These are phyloP conservation scores for Aspergillus calidoustus DNA, from an alignment of 2,329 filamentous ascomycete species.

Conservation along the genomic window DNA sequence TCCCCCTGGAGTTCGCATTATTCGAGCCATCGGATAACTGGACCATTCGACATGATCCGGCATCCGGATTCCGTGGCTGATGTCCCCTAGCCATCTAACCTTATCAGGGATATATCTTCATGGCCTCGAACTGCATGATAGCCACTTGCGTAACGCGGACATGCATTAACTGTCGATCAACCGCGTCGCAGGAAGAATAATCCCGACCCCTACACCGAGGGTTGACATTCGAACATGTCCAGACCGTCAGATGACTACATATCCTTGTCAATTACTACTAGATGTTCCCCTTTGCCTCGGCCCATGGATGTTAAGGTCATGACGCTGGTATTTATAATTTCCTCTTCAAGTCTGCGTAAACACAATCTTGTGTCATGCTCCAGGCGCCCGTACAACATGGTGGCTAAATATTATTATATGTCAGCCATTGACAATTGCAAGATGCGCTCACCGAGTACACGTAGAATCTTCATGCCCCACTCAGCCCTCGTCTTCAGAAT, in stretches of 20 bases:
- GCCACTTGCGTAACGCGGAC: neutral
- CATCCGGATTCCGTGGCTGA: neutral
- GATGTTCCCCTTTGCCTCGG: neutral
- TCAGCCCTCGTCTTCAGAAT: neutral
- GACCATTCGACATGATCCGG: neutral
- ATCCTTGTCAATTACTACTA: neutral
- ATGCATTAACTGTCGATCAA: conserved; percentile 6
- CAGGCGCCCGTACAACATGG: neutral
- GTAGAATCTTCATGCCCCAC: neutral
- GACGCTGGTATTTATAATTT: neutral
- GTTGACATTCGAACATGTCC: neutral
- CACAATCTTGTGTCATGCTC: neutral
- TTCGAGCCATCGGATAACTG: neutral
- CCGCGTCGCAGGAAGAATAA: neutral
- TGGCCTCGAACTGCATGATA: neutral
- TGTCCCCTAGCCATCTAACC: neutral
- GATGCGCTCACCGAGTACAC: neutral
- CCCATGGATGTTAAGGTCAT: neutral
- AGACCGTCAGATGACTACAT: neutral
- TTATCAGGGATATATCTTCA: neutral
- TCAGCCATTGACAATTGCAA: neutral
- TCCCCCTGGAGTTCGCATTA: neutral
- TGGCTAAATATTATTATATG: neutral
- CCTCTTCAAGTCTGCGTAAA: neutral
- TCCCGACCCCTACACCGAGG: neutral